Percentiles rank a stretch among this genome's conserved stretches.
These are phyloP conservation scores for Sugiyamaella novakii DNA, from an alignment of 1,139 yeast species.

Conservation along the genomic window DNA sequence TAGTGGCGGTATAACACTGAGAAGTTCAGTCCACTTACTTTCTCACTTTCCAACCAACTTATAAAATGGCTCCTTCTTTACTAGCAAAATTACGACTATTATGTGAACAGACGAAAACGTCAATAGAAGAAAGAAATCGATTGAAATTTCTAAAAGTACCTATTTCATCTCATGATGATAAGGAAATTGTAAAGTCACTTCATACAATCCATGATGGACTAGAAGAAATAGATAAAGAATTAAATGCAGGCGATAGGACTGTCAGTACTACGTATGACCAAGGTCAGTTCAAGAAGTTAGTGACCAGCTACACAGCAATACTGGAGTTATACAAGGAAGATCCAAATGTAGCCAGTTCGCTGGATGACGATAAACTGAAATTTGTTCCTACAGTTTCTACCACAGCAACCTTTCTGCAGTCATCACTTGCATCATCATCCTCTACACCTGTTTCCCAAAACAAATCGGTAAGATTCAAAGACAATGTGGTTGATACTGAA, in stretches of 20 bases:
- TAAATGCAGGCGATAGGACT: too few species aligned
- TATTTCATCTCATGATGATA: slow-evolving; percentile 57
- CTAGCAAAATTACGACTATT: slow-evolving; percentile 33
- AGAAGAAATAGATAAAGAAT: slow-evolving; percentile 30
- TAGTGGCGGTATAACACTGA: too few species aligned
- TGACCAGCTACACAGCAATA: slow-evolving; percentile 20
- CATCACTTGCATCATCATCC: slow-evolving; percentile 6
- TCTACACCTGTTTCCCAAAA: slow-evolving; percentile 14
- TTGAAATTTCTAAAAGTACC: slow-evolving; percentile 50
- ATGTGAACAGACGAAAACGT: slow-evolving; percentile 47
- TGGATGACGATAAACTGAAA: slow-evolving; percentile 14
- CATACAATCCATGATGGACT: slow-evolving; percentile 44
- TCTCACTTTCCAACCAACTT: too few species aligned
- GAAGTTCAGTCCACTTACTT: too few species aligned
- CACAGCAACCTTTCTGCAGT: not conserved
- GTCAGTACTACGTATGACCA: slow-evolving; percentile 17
- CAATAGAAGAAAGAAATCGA: slow-evolving; percentile 55
- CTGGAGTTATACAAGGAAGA: slow-evolving; percentile 25
- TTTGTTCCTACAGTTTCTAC: slow-evolving; percentile 1
- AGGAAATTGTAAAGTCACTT: slow-evolving; percentile 52
- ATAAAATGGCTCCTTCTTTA: slow-evolving; percentile 24
- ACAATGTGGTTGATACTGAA: slow-evolving; percentile 38
- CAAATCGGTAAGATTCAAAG: slow-evolving; percentile 45
- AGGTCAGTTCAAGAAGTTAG: slow-evolving; percentile 23
- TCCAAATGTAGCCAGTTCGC: slow-evolving; percentile 18